Base-by-base conservation (phyloP, 2,329 filamentous ascomycete species). In the Ophiocordyceps camponoti-floridani region DNA sequence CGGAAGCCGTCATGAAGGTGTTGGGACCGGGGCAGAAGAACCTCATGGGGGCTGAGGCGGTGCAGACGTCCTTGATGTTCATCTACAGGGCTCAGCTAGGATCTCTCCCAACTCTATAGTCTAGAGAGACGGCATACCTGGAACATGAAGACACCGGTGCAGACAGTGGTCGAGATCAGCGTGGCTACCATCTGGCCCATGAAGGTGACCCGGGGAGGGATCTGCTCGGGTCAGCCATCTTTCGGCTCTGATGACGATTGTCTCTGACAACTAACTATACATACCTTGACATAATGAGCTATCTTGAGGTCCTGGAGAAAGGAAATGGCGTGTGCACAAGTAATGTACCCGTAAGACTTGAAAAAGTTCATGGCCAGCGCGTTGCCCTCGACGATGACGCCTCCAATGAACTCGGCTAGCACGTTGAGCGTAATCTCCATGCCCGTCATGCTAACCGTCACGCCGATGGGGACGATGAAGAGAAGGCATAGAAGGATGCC, bases 141-240 rank as follows among this genome's bases (percentile, higher is more conserved):
- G 53, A 67, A 69, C 48, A 67, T 66, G 43, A 68, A 55, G 1
- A 73, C 65, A 13, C 64, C 68, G 4, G 67, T 65, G 48, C 66
- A 69, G 40, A 73, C 64, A 41, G 74, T 60, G 1, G 67, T 72
- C 42, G 68, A 70, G 18, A 73, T 57, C 18, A 77, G 60, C 2
- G 72, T 78, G 31, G 73, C 72, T 10, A 71, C 60, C 53, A 78
- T 72, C 56, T 79, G 75, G 1, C 73, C 73, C 19, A 63, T 58
- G 50, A 79, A 79, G 4, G 74, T 72, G 28, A 75, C 67, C 11
- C 70, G 67, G 0, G 75, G 75, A 5, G 75, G 73, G 16, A 79
- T 14, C 35, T 37, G 35, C 9, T 14, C 12, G 9, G 9, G 30
- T 11, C 13, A 33, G 9, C 30, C 9, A 14, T 11, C 13, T 33